A percentile compares a stretch with the other conserved stretches of the same genome.
Conservation (phyloP, 805 yeast species). For the Cyberlindnera americana region DNA sequence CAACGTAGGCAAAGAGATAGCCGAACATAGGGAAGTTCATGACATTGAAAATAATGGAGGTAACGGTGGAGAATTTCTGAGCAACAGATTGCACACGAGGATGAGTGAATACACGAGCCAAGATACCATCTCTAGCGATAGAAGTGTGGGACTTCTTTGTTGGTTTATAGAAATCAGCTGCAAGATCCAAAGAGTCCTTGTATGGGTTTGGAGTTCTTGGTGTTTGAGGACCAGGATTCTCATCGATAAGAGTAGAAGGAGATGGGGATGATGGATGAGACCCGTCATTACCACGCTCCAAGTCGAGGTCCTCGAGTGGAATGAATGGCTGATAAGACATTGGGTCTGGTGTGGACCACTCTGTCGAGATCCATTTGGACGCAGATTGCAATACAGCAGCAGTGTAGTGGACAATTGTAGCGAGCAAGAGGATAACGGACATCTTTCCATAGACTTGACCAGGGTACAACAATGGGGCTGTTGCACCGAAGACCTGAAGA, state of each 20-base stretch:
- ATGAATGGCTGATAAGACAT: slow-evolving; percentile 23
- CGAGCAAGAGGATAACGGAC: slow-evolving; percentile 55
- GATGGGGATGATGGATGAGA: slow-evolving; percentile 19
- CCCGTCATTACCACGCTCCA: slow-evolving; percentile 17
- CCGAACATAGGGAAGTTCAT: slow-evolving; percentile 65
- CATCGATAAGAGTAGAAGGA: slow-evolving; percentile 25
- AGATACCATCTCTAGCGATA: slow-evolving; percentile 31
- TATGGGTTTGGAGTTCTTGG: slow-evolving; percentile 20
- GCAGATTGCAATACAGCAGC: slow-evolving; percentile 50
- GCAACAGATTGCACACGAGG: slow-evolving; percentile 22
- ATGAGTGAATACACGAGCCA: slow-evolving; percentile 34
- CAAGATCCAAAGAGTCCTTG: slow-evolving; percentile 26
- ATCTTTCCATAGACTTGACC: slow-evolving; percentile 67
- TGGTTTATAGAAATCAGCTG: slow-evolving; percentile 14
- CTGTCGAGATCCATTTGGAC: slow-evolving; percentile 38
- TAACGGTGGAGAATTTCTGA: slow-evolving; percentile 24
- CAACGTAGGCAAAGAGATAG: slow-evolving; percentile 53
- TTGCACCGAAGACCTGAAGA: slow-evolving; percentile 52
- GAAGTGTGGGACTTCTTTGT: slow-evolving; percentile 10
- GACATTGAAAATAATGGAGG: slow-evolving; percentile 40
- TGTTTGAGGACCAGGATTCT: slow-evolving; percentile 1
- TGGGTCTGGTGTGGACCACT: slow-evolving; percentile 18
- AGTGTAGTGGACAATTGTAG: slow-evolving; percentile 50
- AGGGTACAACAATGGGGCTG: slow-evolving; percentile 72
- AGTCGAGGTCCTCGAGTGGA: slow-evolving; percentile 30